Evolutionary conservation across 371 early-diverging fungal species (phyloP), one percentile per base, ranked within the genome.

Genomic region (Mortierella sp.): DNA sequence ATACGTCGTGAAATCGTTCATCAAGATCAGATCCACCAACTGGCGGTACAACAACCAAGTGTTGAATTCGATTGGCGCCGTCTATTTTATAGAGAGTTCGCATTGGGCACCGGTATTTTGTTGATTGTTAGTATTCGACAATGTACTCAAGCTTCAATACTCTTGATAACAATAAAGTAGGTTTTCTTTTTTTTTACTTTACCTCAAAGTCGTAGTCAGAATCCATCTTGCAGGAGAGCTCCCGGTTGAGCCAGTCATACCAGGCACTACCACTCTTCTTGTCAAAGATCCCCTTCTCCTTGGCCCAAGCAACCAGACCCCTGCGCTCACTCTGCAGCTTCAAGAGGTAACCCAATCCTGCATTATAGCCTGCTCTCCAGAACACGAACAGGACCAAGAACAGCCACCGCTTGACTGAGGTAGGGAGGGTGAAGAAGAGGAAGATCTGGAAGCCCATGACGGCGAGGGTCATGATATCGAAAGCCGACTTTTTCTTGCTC

Each of bases 41-140:
- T 96, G 95, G 48, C 98, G 96, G 88, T 96, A 99, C 14, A 98
- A 89, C 71, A 98, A 90, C 99, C 99, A 99, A 1, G 96, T 93
- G 83, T 97, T 98, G 91, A 96, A 98, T 87, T 98, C 99, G 75
- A 97, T 88, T 5, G 98, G 98, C 44, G 94, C 93, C 3, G 90
- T 83, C 96, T 87, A 21, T 51, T 21, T 21, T 51, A 51, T 3
- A 68, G 32, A 32, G 16, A 2, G 14, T 60, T 60, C 35, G 8
- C 65, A 65, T 65, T 65, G 65, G 38, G 65, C 56, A 56, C n/a
- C 56, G 18, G 35, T 1, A 4, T 21, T 18, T 32, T 10, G 32
- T 32, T 32, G 32, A 4, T 8, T 21, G 65, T 65, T 65, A 38
- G 65, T 21, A 18, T 38, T 18, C 35, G 16, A 38, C 21, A 8